A percentile compares a stretch with the other conserved stretches of the same genome.
phyloP scores from a whole-genome alignment of 1,139 yeast species.

The Nakaseomyces nivariensis region DNA sequence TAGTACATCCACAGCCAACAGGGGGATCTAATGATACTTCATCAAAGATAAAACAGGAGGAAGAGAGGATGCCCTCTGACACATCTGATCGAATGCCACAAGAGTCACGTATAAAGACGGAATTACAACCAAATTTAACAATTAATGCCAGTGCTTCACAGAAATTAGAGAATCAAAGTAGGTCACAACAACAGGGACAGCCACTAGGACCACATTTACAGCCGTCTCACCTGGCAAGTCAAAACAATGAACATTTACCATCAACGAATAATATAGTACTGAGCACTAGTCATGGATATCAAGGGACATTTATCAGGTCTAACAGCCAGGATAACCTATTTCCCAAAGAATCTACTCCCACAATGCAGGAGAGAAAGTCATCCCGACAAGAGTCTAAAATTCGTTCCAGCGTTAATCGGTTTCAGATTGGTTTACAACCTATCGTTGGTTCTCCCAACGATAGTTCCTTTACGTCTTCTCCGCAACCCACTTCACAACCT shows the following conservation, averaged over 20 bases:
- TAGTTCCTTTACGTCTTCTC: background rate
- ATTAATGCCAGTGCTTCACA: background rate
- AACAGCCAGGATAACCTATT: background rate
- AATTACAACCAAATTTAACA: background rate
- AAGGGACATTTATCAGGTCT: background rate
- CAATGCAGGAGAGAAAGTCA: background rate
- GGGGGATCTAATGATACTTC: background rate
- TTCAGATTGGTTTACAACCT: background rate
- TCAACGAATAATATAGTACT: background rate
- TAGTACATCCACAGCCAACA: background rate
- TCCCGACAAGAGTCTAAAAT: background rate
- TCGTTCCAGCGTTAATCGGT: background rate
- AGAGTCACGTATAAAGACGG: background rate
- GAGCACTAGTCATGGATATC: background rate
- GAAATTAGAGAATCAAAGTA: background rate
- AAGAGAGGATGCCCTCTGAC: background rate
- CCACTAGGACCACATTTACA: background rate
- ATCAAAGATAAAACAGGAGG: background rate
- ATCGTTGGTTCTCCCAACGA: background rate
- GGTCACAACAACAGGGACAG: background rate
- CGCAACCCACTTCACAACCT: background rate
- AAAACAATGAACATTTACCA: background rate
- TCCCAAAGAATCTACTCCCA: background rate
- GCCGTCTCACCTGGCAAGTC: background rate
- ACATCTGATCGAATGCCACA: background rate